Evolutionary conservation across 805 yeast species (phyloP).

Genomic region (Candida silvatica): DNA sequence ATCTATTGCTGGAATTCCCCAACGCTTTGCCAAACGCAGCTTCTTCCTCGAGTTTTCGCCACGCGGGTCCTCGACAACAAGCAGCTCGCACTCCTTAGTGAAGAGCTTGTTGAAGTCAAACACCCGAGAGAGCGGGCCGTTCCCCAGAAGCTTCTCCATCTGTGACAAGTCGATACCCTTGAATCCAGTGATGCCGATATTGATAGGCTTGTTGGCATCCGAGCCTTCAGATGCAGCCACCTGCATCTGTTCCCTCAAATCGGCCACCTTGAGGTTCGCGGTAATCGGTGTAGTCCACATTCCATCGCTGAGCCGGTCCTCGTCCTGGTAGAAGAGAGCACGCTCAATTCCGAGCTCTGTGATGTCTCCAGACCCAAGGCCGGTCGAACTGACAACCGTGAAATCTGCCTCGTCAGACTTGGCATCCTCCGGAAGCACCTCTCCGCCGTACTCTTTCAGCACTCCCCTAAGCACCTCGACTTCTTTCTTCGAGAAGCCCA

Average conservation of each 20-base stretch:
- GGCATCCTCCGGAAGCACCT: background rate
- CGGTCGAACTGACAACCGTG: constrained; percentile 13
- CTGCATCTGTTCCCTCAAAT: too few species aligned
- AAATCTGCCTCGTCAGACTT: constrained; percentile 7
- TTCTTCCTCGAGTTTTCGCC: constrained; percentile 13
- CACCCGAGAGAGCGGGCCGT: constrained; percentile 34
- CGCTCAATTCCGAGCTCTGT: constrained; percentile 25
- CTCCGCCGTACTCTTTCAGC: constrained; percentile 18
- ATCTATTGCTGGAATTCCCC: constrained; percentile 14
- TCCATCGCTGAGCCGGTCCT: too few species aligned
- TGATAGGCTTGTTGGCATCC: constrained; percentile 4
- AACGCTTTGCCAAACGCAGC: constrained; percentile 15
- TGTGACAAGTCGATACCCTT: constrained; percentile 23
- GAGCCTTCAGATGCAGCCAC: too few species aligned
- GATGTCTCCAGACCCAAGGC: constrained; percentile 4
- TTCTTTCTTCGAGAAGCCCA: constrained; percentile 14
- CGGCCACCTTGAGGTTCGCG: too few species aligned
- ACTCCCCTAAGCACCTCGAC: constrained; percentile 14
- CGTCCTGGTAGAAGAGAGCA: constrained; percentile 17
- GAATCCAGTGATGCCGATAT: constrained; percentile 22
- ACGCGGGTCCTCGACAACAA: constrained; percentile 27
- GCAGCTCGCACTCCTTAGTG: constrained; percentile 41
- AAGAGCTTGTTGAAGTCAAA: constrained; percentile 43
- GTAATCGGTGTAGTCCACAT: too few species aligned
- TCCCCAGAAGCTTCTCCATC: constrained; percentile 38